These are phyloP conservation scores for Diaporthe caulivora DNA, from an alignment of 2,329 filamentous ascomycete species.

Conservation along the genomic window DNA sequence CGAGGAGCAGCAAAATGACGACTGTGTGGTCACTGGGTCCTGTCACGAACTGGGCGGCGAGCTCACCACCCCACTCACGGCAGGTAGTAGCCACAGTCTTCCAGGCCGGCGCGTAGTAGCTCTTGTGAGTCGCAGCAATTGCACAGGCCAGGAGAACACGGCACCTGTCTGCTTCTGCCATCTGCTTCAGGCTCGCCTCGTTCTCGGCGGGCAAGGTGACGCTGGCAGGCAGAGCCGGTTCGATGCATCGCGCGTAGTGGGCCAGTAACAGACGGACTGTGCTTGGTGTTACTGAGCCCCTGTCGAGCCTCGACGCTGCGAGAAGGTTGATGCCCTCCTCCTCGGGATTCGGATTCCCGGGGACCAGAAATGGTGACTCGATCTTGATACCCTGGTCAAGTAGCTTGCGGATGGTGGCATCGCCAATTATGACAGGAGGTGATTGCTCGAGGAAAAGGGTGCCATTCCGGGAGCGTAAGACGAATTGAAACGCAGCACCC, in stretches of 20 bases:
- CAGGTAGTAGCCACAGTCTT: constrained; percentile 26
- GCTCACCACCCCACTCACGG: constrained; percentile 32
- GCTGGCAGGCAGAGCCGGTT: constrained; percentile 17
- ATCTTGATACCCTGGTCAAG: constrained; percentile 27
- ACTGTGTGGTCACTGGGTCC: constrained; percentile 6
- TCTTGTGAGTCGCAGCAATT: constrained; percentile 33
- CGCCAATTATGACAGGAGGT: constrained; percentile 30
- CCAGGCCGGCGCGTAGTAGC: constrained; percentile 25
- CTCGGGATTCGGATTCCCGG: constrained; percentile 15
- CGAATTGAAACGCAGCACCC: constrained; percentile 7
- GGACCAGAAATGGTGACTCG: constrained; percentile 16
- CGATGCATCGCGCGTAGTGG: constrained; percentile 28
- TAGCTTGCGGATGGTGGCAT: constrained; percentile 30
- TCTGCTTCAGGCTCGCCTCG: constrained; percentile 26
- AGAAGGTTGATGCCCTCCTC: constrained; percentile 14
- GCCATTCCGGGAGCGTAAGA: constrained; percentile 25
- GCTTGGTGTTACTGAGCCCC: constrained; percentile 13
- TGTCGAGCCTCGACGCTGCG: constrained; percentile 15
- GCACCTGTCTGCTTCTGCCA: constrained; percentile 28
- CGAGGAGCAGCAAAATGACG: constrained; percentile 21
- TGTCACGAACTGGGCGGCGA: constrained; percentile 16
- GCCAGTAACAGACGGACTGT: constrained; percentile 28
- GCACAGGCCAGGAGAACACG: constrained; percentile 27
- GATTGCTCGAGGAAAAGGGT: constrained; percentile 28
- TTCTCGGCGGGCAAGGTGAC: constrained; percentile 20